Base-by-base conservation (phyloP, 345 rosid genomes). In the Eucalyptus sp. region DNA sequence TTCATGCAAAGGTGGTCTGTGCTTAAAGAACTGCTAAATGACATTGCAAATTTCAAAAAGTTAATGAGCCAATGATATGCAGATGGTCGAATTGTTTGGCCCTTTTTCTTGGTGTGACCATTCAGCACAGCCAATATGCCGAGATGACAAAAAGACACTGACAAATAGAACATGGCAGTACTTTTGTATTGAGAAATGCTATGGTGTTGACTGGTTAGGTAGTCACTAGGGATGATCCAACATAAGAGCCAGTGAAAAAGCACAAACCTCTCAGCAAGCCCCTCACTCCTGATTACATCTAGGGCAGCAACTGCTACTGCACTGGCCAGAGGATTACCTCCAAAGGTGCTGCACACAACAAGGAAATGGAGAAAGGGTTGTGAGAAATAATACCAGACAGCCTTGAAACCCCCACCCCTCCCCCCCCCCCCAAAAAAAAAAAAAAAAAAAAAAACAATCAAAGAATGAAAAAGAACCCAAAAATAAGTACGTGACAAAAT, bases 271-370 rank as follows among this genome's bases (percentile, higher is more conserved):
- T 93, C 96, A 2, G 93, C 96, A 64, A 97, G 99, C 89, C 92
- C 93, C 89, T 96, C 99, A 86, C 95, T 95, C 87, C 90, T 93
- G 84, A 97, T 93, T 50, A 97, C 99, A 76, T 97, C 96, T 76
- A 98, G 92, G 37, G 99, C 92, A 85, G 99, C 98, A 91, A 97
- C 92, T 86, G 99, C 97, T 87, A 96, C 99, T 56, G 97, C 96
- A 95, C 99, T 97, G 87, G 98, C 99, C 94, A 98, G 92, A 91
- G 98, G 97, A 93, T 97, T 98, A 52, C 99, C 99, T 14, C 99
- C 98, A 86, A 98, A 98, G 88, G 99, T 98, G 94, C 99, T 97
- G 94, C 86, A 83, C 91, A 85, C 13, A 64, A 71, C 43, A 56
- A 88, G 54, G 87, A 86, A 90, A 52, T 71, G 83, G 46, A 71